These are phyloP conservation scores for Pestalotiopsis sp. DNA, from an alignment of 2,329 filamentous ascomycete species.

Conservation along the genomic window DNA sequence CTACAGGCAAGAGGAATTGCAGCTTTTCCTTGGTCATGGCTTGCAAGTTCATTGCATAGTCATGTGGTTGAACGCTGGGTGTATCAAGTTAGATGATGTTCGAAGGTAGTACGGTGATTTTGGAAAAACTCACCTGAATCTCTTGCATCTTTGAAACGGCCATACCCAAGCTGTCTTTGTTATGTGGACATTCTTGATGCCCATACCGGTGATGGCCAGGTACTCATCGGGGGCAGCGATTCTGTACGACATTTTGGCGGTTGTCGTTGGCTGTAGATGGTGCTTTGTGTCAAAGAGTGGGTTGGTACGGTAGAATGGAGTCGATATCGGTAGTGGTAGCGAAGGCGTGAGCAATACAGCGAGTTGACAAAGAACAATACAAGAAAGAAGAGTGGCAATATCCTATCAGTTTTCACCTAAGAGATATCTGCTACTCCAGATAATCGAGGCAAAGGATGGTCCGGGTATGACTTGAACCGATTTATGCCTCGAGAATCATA, in stretches of 20 bases:
- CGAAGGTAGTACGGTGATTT: neutral
- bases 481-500: neutral
- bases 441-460: neutral
- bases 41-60: constrained; percentile 81
- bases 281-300: neutral
- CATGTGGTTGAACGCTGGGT: constrained; percentile 70
- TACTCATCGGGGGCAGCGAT: constrained; percentile 80
- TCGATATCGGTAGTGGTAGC: neutral
- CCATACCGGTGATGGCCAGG: constrained; percentile 83
- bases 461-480: neutral
- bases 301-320: neutral
- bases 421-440: neutral
- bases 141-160: constrained; percentile 69
- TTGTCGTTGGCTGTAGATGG: neutral
- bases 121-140: constrained; percentile 38
- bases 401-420: neutral
- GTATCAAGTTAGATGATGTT: constrained; percentile 23
- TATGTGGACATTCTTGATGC: constrained; percentile 74
- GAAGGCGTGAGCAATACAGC: neutral
- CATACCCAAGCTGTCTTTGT: constrained; percentile 75
- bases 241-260: constrained; percentile 60
- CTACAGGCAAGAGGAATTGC: constrained; percentile 78
- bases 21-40: constrained; percentile 91
- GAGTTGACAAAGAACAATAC: neutral
- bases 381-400: neutral